Evolutionary conservation across 78 protist species (phyloP).

Genomic region (Bodo saltans): DNA sequence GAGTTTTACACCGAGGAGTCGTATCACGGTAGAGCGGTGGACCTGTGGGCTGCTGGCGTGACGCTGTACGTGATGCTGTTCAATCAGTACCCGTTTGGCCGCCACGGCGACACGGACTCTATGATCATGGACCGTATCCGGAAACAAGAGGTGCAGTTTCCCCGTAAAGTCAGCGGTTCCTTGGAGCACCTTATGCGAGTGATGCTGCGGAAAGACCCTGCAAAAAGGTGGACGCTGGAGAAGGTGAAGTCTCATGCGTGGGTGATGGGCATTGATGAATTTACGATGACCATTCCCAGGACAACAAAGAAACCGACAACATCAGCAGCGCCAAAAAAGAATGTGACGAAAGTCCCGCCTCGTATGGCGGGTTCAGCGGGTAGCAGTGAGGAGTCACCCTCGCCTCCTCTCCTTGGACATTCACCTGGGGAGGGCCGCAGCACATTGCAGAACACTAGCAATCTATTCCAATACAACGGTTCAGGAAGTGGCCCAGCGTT

Average conservation of each 20-base stretch:
- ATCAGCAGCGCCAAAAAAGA: background rate
- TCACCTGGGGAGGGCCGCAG: background rate
- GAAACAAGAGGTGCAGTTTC: background rate
- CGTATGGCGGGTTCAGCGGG: background rate
- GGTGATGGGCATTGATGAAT: background rate
- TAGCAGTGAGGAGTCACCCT: background rate
- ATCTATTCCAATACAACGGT: too few relatives aligned
- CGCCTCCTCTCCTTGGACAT: background rate
- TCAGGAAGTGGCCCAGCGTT: too few relatives aligned
- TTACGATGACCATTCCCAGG: background rate
- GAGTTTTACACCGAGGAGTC: conserved; percentile 38
- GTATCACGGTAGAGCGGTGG: conserved; percentile 44
- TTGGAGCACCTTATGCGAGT: background rate
- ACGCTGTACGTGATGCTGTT: conserved; percentile 37
- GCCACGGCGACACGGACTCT: background rate
- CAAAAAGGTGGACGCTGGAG: background rate
- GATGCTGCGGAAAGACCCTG: background rate
- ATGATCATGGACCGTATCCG: background rate
- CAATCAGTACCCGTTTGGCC: conserved; percentile 7
- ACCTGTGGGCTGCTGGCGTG: conserved; percentile 31
- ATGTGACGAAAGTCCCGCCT: background rate
- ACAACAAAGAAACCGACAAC: background rate
- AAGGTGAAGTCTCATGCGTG: background rate
- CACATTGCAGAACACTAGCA: too few relatives aligned
- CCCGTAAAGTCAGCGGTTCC: background rate